Percentiles rank a stretch among this genome's conserved stretches.
Conservation (phyloP, 116 monocot species). For the Cymodocea nodosa region DNA sequence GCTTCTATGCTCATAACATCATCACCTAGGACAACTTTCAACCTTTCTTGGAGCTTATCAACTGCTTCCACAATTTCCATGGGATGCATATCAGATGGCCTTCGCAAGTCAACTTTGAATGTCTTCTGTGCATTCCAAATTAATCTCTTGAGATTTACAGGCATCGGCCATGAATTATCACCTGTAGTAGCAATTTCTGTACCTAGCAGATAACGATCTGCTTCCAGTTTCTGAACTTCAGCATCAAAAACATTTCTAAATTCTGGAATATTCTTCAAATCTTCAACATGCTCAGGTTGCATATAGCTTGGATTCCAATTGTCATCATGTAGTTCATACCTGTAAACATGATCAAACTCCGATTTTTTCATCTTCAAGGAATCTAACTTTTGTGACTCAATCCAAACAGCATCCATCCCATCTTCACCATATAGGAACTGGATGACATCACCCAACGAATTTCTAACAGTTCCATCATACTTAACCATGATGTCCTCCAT, state of each 20-base stretch:
- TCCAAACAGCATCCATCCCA: constrained; percentile 99
- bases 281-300: constrained; percentile 89
- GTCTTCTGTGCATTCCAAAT: constrained; percentile 99
- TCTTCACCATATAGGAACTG: constrained; percentile 99
- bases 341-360: constrained; percentile 69
- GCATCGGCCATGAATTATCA: constrained; percentile 79
- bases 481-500: constrained; percentile 99
- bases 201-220: constrained; percentile 73
- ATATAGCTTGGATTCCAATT: constrained; percentile 91
- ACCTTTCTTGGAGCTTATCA: constrained; percentile 91
- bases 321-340: constrained; percentile 76
- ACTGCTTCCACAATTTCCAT: constrained; percentile 99
- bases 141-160: constrained; percentile 90
- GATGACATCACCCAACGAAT: constrained; percentile 94
- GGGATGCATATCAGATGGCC: constrained; percentile 91
- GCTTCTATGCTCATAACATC: constrained; percentile 96
- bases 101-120: constrained; percentile 83
- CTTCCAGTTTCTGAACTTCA: constrained; percentile 84
- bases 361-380: constrained; percentile 86
- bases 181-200: constrained; percentile 89
- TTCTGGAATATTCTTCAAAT: constrained; percentile 80
- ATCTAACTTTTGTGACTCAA: constrained; percentile 86
- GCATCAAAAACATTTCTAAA: constrained; percentile 94
- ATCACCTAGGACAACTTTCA: constrained; percentile 97
- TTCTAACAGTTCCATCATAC: constrained; percentile 98